Base-by-base conservation (phyloP, 495 filamentous ascomycete species). In the Neurospora tetraspora region DNA sequence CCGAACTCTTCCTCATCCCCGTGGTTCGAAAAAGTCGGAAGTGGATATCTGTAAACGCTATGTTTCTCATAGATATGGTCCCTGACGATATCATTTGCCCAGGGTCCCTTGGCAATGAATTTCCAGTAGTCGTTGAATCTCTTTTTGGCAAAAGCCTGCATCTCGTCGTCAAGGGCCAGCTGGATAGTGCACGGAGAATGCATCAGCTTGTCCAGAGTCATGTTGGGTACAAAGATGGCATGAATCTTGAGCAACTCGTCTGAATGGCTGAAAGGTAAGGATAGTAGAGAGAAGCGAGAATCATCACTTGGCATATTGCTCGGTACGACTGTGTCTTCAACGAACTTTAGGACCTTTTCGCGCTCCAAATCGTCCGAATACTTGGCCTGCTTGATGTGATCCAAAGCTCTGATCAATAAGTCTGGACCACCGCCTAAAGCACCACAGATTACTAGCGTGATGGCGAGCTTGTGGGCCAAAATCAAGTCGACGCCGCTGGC, bases 191-290 rank as follows among this genome's bases (percentile, higher is more conserved):
- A 27, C 20, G 47, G 11, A 59, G 47, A 59, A 3, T 3, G 0
- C 20, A 27, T 59, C 20, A 59, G 47, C 5, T 14, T 7, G 47
- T 59, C 11, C 11, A 27, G 11, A 23, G 20, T 59, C 47, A 14
- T 14, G 2, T 23, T 1, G 9, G 1, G 3, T n/a, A n/a, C n/a
- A 6, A 1, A 2, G 4, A 23, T 0, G 45, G 27, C 10, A 2
- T 12, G 18, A 53, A 23, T 1, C 10, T 0, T 3, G 11, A 59
- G 11, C 4, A 27, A 59, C 5, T 7, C 5, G 1, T 14, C 0
- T 23, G 47, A 7, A 59, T 59, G 2, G 20, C 11, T 31, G 5
- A 59, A 31, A 27, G 5, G 20, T 0, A 59, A 14, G 8, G 20
- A 59, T 14, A 59, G 11, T 14, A 59, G 5, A 4, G 47, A 59